Percentiles rank a stretch among this genome's conserved stretches.
Evolutionary conservation across 176 grass and related monocot species (phyloP).

Genomic region (Zizania latifolia): DNA sequence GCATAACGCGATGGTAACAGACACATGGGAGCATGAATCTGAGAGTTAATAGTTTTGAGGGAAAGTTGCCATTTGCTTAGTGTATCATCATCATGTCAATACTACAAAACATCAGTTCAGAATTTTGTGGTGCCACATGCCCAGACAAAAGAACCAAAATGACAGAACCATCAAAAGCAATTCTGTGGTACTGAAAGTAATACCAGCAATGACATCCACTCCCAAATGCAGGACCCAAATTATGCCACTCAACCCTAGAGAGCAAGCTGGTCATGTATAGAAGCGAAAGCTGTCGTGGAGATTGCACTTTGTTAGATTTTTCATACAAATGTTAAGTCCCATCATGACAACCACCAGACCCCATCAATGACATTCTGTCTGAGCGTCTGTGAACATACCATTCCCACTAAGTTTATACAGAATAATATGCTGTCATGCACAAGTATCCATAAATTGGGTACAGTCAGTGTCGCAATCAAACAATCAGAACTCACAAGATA

Average conservation of each 20-base stretch:
- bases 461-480: conserved; percentile 22
- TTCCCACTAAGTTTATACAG: background rate
- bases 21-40: conserved; percentile 12
- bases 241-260: conserved; percentile 1
- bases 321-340: background rate
- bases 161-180: conserved; percentile 3
- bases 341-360: background rate
- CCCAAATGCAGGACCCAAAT: background rate
- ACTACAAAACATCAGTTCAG: background rate
- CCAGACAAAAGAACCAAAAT: background rate
- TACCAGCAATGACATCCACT: conserved; percentile 4
- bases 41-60: conserved; percentile 1
- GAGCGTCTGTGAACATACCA: background rate
- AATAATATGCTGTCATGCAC: background rate
- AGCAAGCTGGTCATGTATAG: conserved; percentile 17
- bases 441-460: conserved; percentile 19
- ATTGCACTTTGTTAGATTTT: conserved; percentile 2
- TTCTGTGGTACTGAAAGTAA: conserved; percentile 12
- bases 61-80: background rate
- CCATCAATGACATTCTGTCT: conserved; percentile 9
- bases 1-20: background rate
- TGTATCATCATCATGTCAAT: conserved; percentile 5
- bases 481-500: conserved; percentile 21
- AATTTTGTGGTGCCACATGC: background rate
- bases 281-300: background rate